A percentile compares a stretch with the other conserved stretches of the same genome.
Evolutionary conservation across 805 yeast genomes (phyloP).

Genomic region (Lipomyces oligophaga): DNA sequence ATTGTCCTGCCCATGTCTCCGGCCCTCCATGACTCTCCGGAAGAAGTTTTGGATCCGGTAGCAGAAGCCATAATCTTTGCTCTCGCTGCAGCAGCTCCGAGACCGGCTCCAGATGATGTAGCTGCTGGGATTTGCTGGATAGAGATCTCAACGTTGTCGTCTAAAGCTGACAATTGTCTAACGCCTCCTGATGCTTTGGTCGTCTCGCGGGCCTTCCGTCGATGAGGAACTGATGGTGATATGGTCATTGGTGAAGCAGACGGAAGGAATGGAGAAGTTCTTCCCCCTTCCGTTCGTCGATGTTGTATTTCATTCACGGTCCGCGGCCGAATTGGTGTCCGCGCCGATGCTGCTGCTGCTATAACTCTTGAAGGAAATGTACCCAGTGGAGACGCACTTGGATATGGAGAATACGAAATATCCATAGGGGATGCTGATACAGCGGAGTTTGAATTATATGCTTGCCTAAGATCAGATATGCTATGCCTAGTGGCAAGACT

Average conservation of each 20-base stretch:
- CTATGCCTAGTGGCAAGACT: slow-evolving; percentile 26
- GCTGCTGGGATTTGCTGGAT: too few species aligned
- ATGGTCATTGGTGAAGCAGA: slow-evolving; percentile 13
- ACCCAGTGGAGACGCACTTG: slow-evolving; percentile 26
- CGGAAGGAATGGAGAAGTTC: neutral
- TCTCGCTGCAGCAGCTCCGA: slow-evolving; percentile 36
- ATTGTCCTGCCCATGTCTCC: slow-evolving; percentile 34
- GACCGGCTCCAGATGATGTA: slow-evolving; percentile 8
- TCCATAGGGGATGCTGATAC: slow-evolving; percentile 36
- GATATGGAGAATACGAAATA: slow-evolving; percentile 25
- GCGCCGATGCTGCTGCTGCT: slow-evolving; percentile 6
- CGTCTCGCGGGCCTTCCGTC: too few species aligned
- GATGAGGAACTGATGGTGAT: slow-evolving; percentile 8
- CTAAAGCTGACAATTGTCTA: slow-evolving; percentile 23
- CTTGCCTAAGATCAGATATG: slow-evolving; percentile 31
- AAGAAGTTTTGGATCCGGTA: slow-evolving; percentile 22
- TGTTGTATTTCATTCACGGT: neutral
- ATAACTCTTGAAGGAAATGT: slow-evolving; percentile 19
- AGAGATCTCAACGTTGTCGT: slow-evolving; percentile 16
- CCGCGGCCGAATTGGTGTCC: slow-evolving; percentile 22
- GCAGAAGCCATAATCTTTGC: slow-evolving; percentile 33
- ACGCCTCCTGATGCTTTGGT: too few species aligned
- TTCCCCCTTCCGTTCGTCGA: neutral
- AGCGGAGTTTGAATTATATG: slow-evolving; percentile 2
- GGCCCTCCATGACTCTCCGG: too few species aligned